Base-by-base conservation (phyloP, 805 yeast species). In the Pichia ethanolica region DNA sequence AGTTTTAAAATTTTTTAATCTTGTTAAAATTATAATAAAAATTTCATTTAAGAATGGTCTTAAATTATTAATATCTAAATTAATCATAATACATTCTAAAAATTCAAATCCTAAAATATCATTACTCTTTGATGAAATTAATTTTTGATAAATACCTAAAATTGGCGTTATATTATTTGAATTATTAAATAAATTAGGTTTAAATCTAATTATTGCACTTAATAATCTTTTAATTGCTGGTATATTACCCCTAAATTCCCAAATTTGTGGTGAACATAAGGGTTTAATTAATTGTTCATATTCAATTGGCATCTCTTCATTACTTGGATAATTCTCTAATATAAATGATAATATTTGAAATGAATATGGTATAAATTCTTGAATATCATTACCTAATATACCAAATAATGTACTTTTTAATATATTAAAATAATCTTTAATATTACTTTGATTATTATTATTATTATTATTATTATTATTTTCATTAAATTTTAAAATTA, bases 61-160 rank as follows among this genome's bases (percentile, higher is more conserved):
- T 44, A 90, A 64, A 5, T 64, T 54, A 0, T 61, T 62, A 40
- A 79, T 57, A 6, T 87, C 82, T 42, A 89, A 68, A 51, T 74
- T 67, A 40, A 79, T 59, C 40, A 91, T 65, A 44, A 93, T 82
- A 3, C 75, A 70, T 62, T 86, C 90, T 42, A 93, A 68, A 40
- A 93, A 70, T 49, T 93, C 98, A 65, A 93, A 85, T 2, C 97
- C 98, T 59, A 80, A 76, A 37, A 69, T 68, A 59, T 93, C 98
- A 59, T 89, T 84, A 13, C 81, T 75, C 56, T 84, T 86, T 0
- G 97, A 88, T 1, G 97, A 81, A 46, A 93, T 80, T 56, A 93
- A 72, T 64, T 90, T 89, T 69, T 95, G 99, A 73, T 88, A 95
- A n/a, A 93, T 96, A 38, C 99, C 99, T 39, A 93, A 71, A 33